Conservation (phyloP, 257 asterid species). For the Coffea canephora region DNA sequence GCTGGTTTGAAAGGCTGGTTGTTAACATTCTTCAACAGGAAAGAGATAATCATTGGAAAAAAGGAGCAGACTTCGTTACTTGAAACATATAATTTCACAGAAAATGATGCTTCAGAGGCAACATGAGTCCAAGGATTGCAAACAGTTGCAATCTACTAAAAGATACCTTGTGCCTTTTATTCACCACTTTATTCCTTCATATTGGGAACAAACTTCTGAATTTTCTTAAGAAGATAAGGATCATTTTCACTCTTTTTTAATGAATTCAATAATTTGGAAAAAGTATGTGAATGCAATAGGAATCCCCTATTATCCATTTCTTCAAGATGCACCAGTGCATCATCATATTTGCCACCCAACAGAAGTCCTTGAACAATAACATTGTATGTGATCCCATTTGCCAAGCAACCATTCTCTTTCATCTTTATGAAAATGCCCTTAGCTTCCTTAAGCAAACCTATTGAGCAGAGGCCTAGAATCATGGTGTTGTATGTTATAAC, state of each 20-base stretch:
- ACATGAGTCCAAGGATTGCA: too few relatives aligned
- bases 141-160: too few relatives aligned
- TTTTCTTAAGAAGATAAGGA: neutral
- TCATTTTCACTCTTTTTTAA: neutral
- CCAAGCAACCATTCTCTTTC: neutral
- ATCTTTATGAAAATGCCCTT: conserved; percentile 6
- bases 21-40: too few relatives aligned
- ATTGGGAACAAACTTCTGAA: neutral
- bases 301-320: conserved; percentile 20
- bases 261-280: neutral
- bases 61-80: too few relatives aligned
- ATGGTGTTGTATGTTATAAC: conserved; percentile 17
- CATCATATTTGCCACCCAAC: neutral
- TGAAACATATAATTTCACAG: too few relatives aligned
- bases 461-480: conserved; percentile 8
- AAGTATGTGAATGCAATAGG: neutral
- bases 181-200: too few relatives aligned
- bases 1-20: too few relatives aligned
- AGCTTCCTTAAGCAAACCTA: conserved; percentile 25
- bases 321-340: conserved; percentile 5
- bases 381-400: conserved; percentile 5
- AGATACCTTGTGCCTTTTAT: too few relatives aligned
- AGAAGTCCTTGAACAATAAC: conserved; percentile 16
- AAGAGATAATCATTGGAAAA: too few relatives aligned
- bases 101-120: too few relatives aligned